phyloP scores from a whole-genome alignment of 2,329 filamentous ascomycete species.

The Colletotrichum sidae region DNA sequence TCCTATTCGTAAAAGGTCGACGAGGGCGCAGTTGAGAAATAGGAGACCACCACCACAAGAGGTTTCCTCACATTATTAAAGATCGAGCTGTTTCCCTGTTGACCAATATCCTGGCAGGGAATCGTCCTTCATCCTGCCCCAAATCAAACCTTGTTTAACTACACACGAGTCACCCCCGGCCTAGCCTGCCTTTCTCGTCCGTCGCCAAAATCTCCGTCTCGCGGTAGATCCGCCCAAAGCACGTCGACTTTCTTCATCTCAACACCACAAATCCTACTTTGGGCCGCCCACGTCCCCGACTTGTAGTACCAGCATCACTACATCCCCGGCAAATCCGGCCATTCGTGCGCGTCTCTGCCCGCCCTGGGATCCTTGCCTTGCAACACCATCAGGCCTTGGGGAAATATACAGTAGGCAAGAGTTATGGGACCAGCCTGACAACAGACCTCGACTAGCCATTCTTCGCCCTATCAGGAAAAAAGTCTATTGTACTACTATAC shows the following conservation, averaged over 20 bases:
- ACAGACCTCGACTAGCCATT: too few relatives aligned
- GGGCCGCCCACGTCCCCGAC: too few relatives aligned
- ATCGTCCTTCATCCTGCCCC: not conserved
- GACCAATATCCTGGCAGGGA: not conserved
- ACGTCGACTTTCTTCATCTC: constrained; percentile 19
- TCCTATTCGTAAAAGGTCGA: constrained; percentile 12
- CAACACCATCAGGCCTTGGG: too few relatives aligned
- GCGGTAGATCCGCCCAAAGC: constrained; percentile 2
- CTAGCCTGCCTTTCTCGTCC: not conserved
- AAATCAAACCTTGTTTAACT: constrained; percentile 22
- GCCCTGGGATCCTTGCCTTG: too few relatives aligned
- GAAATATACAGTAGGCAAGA: too few relatives aligned
- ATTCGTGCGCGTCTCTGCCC: too few relatives aligned
- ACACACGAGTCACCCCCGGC: constrained; percentile 1
- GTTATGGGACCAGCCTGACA: too few relatives aligned
- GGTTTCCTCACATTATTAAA: too few relatives aligned
- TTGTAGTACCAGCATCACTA: too few relatives aligned
- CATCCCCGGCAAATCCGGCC: too few relatives aligned
- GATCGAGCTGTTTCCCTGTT: too few relatives aligned
- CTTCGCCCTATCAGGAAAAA: not conserved
- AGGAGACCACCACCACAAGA: not conserved
- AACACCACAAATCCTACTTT: too few relatives aligned
- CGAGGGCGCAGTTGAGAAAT: constrained; percentile 4
- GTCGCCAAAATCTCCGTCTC: not conserved
- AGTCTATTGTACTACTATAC: constrained; percentile 7